phyloP scores from a whole-genome alignment of 768 basidiomycete species.

The Agrocybe praecox region DNA sequence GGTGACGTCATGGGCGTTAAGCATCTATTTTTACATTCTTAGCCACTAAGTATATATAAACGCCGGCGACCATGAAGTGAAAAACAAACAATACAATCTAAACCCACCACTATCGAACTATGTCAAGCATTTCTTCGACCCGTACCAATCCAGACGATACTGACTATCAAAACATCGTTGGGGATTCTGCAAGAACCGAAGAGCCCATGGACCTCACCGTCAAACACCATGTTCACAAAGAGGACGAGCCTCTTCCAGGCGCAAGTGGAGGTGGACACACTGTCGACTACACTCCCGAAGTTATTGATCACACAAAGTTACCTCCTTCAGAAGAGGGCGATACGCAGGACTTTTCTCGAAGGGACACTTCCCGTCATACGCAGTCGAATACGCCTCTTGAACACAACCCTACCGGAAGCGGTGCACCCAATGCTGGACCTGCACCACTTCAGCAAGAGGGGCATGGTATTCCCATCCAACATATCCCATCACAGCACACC shows the following conservation, averaged over 20 bases:
- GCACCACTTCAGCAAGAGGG: not conserved
- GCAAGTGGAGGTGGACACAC: slow-evolving; percentile 28
- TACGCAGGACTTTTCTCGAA: slow-evolving; percentile 12
- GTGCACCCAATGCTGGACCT: not conserved
- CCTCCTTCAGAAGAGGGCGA: slow-evolving; percentile 16
- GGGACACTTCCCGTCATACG: not conserved
- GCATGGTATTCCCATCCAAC: not conserved
- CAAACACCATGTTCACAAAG: slow-evolving; percentile 41
- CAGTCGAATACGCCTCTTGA: not conserved
- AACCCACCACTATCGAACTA: not conserved
- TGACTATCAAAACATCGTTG: not conserved
- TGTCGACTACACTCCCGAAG: slow-evolving; percentile 41
- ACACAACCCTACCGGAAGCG: not conserved
- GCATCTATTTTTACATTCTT: no score
- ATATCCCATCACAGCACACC: not conserved
- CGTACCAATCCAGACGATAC: not conserved
- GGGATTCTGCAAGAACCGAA: not conserved
- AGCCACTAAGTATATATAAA: no score
- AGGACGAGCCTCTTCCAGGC: slow-evolving; percentile 52
- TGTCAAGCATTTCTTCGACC: not conserved
- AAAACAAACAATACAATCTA: not conserved
- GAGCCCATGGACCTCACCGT: not conserved
- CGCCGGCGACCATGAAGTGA: no score
- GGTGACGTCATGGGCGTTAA: no score
- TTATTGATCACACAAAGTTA: slow-evolving; percentile 32